Conservation (phyloP, 2,329 filamentous ascomycete genomes). For the Verticillium nonalfalfae region DNA sequence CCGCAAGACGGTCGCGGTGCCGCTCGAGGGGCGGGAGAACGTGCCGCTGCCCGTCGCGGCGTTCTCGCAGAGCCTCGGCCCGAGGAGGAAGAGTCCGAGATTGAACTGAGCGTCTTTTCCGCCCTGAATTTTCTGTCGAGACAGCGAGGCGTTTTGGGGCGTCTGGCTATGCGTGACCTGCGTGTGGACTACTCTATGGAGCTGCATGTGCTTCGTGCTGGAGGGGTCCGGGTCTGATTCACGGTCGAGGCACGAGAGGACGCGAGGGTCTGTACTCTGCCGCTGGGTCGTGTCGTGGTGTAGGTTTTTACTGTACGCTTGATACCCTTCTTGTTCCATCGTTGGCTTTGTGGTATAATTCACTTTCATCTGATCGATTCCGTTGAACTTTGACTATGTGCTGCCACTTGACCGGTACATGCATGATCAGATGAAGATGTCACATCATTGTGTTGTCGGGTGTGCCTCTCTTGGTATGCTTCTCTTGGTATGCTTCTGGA, state of each 20-base stretch:
- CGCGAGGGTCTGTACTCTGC: not conserved
- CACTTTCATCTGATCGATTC: not conserved
- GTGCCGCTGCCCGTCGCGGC: conserved; percentile 36
- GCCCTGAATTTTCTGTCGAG: not conserved
- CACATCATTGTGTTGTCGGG: too few relatives aligned
- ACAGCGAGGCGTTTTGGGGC: not conserved
- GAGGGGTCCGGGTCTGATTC: conserved; percentile 8
- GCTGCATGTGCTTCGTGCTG: too few relatives aligned
- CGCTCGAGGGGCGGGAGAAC: conserved; percentile 45
- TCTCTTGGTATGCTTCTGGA: too few relatives aligned
- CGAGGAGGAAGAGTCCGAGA: conserved; percentile 50
- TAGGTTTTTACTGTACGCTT: conserved; percentile 24
- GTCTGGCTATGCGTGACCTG: not conserved
- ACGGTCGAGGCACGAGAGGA: not conserved
- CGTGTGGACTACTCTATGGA: too few relatives aligned
- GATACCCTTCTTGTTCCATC: conserved; percentile 18
- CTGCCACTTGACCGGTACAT: not conserved
- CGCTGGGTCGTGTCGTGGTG: conserved; percentile 4
- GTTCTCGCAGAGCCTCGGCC: conserved; percentile 35
- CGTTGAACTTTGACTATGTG: not conserved
- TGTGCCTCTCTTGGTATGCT: too few relatives aligned
- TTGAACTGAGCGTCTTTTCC: conserved; percentile 25
- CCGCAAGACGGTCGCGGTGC: conserved; percentile 24
- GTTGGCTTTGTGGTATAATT: not conserved
- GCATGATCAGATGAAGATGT: too few relatives aligned